These are phyloP conservation scores for Sarocladium kiliense DNA, from an alignment of 2,329 filamentous ascomycete species.

Conservation along the genomic window DNA sequence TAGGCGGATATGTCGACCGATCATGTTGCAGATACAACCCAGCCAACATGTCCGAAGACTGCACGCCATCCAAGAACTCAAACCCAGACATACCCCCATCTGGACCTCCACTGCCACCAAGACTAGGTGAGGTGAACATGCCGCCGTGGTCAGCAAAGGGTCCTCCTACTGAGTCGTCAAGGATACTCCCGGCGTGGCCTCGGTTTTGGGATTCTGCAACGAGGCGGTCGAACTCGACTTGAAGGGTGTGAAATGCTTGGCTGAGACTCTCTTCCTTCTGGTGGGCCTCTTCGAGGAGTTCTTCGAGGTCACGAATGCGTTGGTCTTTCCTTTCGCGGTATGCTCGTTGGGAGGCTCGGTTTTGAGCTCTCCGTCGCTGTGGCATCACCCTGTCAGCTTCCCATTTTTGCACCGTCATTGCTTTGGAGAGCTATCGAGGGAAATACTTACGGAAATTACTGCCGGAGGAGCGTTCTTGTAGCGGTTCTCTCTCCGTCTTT, in stretches of 20 bases:
- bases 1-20: neutral
- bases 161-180: neutral
- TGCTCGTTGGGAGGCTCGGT: constrained; percentile 22
- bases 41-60: neutral
- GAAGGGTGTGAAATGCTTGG: constrained; percentile 46
- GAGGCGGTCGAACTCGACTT: constrained; percentile 37
- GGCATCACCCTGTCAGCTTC: no score
- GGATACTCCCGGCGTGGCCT: neutral
- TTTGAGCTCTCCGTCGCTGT: constrained; percentile 21
- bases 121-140: neutral
- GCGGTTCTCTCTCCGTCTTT: constrained; percentile 44
- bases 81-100: neutral
- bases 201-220: constrained; percentile 10
- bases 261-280: constrained; percentile 51
- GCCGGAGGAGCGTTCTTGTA: constrained; percentile 47
- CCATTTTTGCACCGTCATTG: no score
- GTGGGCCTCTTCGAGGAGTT: constrained; percentile 47
- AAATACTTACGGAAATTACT: constrained; percentile 38
- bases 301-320: constrained; percentile 58
- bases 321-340: constrained; percentile 33
- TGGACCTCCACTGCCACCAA: neutral
- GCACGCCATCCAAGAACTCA: neutral
- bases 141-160: neutral
- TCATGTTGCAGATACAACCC: constrained; percentile 6
- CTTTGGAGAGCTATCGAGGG: no score